Conservation (phyloP, 345 rosid genomes). For the Theobroma cacao region DNA sequence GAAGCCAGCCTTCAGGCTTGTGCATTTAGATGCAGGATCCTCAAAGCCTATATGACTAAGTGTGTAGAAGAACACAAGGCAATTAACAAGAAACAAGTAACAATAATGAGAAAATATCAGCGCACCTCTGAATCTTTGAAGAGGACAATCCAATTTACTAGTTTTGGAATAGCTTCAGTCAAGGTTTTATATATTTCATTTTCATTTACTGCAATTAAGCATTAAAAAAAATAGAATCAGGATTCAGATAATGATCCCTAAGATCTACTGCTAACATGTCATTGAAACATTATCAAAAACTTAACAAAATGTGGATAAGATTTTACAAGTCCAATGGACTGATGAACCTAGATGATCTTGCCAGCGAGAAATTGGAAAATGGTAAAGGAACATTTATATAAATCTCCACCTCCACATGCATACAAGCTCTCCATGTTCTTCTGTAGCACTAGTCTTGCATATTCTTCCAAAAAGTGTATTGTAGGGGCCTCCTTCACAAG, state of each 20-base stretch:
- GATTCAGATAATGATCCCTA: conserved; percentile 2
- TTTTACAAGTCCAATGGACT: conserved; percentile 8
- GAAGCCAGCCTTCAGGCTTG: background rate
- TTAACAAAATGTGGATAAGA: background rate
- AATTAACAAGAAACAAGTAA: background rate
- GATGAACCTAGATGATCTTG: conserved; percentile 5
- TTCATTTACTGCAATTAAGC: conserved; percentile 61
- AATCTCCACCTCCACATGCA: conserved; percentile 84
- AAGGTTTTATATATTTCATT: conserved; percentile 61
- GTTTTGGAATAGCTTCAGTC: conserved; percentile 69
- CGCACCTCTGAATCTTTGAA: conserved; percentile 72
- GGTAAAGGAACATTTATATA: conserved; percentile 1
- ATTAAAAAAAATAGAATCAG: conserved; percentile 21
- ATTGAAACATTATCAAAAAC: conserved; percentile 3
- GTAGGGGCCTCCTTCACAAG: conserved; percentile 65
- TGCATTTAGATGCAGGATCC: background rate
- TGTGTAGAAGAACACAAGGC: background rate
- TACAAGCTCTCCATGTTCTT: conserved; percentile 82
- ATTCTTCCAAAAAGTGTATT: conserved; percentile 56
- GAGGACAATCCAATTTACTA: conserved; percentile 63
- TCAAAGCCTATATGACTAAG: background rate
- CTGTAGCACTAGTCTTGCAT: conserved; percentile 59
- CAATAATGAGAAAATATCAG: conserved; percentile 18
- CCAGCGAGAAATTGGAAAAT: conserved; percentile 9
- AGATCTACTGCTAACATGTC: background rate